Evolutionary conservation across 225 moss, liverwort and hornwort species (phyloP), one percentile per base, ranked within the genome.

Genomic region (Polytrichum commune): DNA sequence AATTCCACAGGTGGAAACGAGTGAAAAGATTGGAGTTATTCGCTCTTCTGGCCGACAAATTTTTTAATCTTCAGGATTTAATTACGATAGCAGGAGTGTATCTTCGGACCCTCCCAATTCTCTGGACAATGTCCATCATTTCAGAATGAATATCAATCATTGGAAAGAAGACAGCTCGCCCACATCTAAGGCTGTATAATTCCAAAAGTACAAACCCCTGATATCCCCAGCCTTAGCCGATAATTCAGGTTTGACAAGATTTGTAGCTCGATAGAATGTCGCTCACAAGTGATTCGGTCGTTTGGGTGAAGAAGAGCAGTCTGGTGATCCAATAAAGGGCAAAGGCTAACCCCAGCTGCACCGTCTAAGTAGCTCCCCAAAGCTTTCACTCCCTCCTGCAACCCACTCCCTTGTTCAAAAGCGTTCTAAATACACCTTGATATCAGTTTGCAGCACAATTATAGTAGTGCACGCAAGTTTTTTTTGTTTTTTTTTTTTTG

Each of bases 251-350:
- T 38, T 38, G 38, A 38, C 38, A 38, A 3, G 38, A 13, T 38
- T 38, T 38, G 10, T 38, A 38, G 13, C 38, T 38, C 38, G 23
- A 18, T 2, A 26, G 7, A 58, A 58, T 58, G 23, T n/a, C n/a
- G 76, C 91, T 82, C 74, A 96, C 93, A 94, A 30, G 92, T 77
- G 77, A 98, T 98, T 55, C 90, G 86, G 55, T 80, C 79, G 65
- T 86, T 83, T 27, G 84, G 73, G 68, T 87, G 89, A 46, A 89
- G 79, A 66, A 80, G 77, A n/a, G 80, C 83, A 62, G 97, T 98
- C 80, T 93, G 92, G 60, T 87, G 90, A 76, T 98, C 97, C 26
- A 98, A 76, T 74, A 98, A 73, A 32, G 89, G 82, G 83, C 96
- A 96, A 81, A 96, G 80, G 55, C 82, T 90, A 76, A 86, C 76